phyloP scores from a whole-genome alignment of 371 early-diverging fungal species.

The Gilbertella persicaria region DNA sequence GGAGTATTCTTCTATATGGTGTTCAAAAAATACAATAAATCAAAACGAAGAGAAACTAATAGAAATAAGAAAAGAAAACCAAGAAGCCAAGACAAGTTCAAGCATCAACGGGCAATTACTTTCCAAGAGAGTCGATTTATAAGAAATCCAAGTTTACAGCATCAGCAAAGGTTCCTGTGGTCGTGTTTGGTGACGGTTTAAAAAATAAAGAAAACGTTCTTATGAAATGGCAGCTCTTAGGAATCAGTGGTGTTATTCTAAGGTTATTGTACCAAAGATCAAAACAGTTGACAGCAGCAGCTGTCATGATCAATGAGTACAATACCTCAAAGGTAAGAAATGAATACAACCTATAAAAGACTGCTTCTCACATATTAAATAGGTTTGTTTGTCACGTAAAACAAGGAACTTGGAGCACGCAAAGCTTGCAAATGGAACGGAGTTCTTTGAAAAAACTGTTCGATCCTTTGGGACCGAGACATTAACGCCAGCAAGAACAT shows the following conservation, averaged over 20 bases:
- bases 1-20: neutral
- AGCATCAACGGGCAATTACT: no score
- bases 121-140: no score
- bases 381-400: neutral
- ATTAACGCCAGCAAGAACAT: conserved; percentile 15
- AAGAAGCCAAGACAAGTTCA: neutral
- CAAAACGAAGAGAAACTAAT: neutral
- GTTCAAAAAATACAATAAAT: conserved; percentile 5
- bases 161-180: neutral
- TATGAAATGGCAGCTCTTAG: neutral
- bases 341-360: neutral
- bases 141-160: no score
- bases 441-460: conserved; percentile 1
- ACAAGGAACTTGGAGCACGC: neutral
- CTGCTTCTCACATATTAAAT: neutral
- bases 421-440: neutral
- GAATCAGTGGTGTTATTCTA: neutral
- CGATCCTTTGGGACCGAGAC: conserved; percentile 14
- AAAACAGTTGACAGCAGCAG: neutral
- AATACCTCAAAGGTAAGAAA: neutral
- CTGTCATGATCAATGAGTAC: neutral
- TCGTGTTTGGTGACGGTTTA: conserved; percentile 3
- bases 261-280: neutral
- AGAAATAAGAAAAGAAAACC: neutral
- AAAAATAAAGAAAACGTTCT: conserved; percentile 1